Evolutionary conservation across 805 yeast species (phyloP).

Genomic region (Myxozyma neglecta): DNA sequence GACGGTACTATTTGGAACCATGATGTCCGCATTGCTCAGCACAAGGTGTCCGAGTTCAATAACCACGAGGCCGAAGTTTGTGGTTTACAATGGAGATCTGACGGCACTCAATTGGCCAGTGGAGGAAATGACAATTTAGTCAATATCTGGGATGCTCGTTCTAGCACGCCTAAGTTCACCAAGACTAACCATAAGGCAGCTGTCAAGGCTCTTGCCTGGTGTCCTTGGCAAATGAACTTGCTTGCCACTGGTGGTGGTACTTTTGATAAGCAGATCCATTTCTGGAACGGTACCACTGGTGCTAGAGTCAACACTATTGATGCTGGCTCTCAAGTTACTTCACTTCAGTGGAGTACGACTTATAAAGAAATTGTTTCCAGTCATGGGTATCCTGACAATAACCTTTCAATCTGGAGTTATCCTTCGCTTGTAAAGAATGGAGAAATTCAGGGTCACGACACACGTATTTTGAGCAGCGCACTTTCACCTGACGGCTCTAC

Average conservation of each 20-base stretch:
- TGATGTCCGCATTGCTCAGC: slow-evolving; percentile 84
- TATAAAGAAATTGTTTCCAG: slow-evolving; percentile 80
- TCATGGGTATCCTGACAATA: slow-evolving; percentile 89
- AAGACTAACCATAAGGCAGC: slow-evolving; percentile 88
- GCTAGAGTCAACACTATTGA: slow-evolving; percentile 81
- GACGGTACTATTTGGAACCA: slow-evolving; percentile 82
- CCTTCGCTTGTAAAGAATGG: slow-evolving; percentile 86
- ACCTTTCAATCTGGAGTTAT: slow-evolving; percentile 78
- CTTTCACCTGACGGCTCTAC: slow-evolving; percentile 88
- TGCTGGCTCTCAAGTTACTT: slow-evolving; percentile 92
- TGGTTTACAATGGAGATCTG: slow-evolving; percentile 81
- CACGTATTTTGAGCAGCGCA: slow-evolving; percentile 78
- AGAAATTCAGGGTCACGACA: slow-evolving; percentile 87
- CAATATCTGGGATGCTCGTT: slow-evolving; percentile 87
- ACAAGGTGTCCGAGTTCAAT: slow-evolving; percentile 59
- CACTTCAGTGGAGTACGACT: slow-evolving; percentile 77
- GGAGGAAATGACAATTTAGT: slow-evolving; percentile 96
- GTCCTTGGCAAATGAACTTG: slow-evolving; percentile 78
- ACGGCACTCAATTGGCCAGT: slow-evolving; percentile 81
- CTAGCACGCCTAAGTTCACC: slow-evolving; percentile 63
- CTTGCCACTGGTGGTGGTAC: slow-evolving; percentile 98
- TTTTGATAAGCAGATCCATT: slow-evolving; percentile 80
- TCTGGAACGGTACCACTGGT: slow-evolving; percentile 95
- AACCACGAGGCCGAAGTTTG: slow-evolving; percentile 88
- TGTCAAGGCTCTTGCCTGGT: slow-evolving; percentile 92